These are phyloP conservation scores for Cyclotella distinguenda DNA, from an alignment of 108 stramenopile genomes.

Conservation along the genomic window DNA sequence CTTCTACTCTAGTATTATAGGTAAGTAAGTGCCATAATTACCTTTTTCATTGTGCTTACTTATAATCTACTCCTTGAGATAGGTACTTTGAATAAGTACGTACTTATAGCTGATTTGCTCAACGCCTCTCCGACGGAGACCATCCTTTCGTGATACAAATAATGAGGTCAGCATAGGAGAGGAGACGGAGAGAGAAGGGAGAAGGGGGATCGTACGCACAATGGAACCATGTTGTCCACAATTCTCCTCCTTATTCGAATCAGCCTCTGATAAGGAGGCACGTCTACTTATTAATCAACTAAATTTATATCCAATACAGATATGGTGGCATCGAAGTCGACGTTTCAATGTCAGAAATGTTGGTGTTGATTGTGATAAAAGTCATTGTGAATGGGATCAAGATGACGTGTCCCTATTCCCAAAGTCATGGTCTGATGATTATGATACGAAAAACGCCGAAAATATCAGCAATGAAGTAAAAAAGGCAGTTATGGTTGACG, in stretches of 20 bases:
- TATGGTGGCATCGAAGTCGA: conserved; percentile 19
- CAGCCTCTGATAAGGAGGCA: conserved; percentile 1
- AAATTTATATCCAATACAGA: conserved; percentile 6
- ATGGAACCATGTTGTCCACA: background rate
- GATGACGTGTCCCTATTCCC: conserved; percentile 25
- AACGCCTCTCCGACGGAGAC: too few relatives aligned
- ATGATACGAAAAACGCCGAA: background rate
- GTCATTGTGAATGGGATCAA: too few relatives aligned
- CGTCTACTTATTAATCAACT: conserved; percentile 1
- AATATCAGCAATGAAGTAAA: background rate
- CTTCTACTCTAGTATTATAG: too few relatives aligned
- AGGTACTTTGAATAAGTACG: too few relatives aligned
- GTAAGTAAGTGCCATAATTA: too few relatives aligned
- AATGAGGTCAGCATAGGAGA: too few relatives aligned
- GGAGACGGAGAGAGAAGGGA: too few relatives aligned
- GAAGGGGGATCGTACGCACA: too few relatives aligned
- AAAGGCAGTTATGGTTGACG: background rate
- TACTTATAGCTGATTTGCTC: too few relatives aligned
- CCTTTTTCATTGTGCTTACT: too few relatives aligned
- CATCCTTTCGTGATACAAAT: too few relatives aligned
- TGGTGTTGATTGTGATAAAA: background rate
- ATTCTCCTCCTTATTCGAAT: conserved; percentile 7
- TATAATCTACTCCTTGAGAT: too few relatives aligned
- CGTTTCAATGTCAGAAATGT: background rate
- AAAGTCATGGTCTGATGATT: conserved; percentile 19